phyloP scores from a whole-genome alignment of 495 filamentous ascomycete species.

The Parmelia sp. region DNA sequence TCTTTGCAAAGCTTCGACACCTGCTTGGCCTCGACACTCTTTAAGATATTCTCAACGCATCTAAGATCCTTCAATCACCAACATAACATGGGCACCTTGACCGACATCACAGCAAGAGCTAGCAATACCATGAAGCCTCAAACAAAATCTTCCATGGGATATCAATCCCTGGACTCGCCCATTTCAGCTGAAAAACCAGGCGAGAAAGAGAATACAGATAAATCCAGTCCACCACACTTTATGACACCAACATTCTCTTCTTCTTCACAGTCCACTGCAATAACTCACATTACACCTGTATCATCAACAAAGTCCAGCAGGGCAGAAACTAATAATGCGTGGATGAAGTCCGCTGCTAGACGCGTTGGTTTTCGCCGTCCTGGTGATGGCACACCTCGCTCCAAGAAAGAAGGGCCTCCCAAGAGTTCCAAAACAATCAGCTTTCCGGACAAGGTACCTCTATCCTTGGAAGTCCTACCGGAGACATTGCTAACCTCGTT shows the following conservation, averaged over 20 bases:
- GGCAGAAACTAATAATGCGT: conserved; percentile 9
- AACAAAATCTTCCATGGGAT: conserved; percentile 19
- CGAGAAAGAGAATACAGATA: conserved; percentile 19
- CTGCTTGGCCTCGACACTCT: not conserved
- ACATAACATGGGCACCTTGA: conserved; percentile 24
- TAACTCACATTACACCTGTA: conserved; percentile 13
- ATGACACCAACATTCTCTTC: conserved; percentile 29
- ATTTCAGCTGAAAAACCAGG: conserved; percentile 4
- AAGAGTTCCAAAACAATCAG: conserved; percentile 11
- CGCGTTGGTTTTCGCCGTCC: conserved; percentile 24
- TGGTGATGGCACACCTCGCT: conserved; percentile 22
- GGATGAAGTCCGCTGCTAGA: conserved; percentile 23
- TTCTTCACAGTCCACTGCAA: conserved; percentile 15
- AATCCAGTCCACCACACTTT: conserved; percentile 23
- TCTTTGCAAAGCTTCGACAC: not conserved
- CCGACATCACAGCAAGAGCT: conserved; percentile 25
- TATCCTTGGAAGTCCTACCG: not conserved
- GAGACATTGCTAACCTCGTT: conserved; percentile 1
- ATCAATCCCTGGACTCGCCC: conserved; percentile 15
- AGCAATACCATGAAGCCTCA: conserved; percentile 21
- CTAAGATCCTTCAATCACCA: not conserved
- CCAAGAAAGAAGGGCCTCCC: conserved; percentile 21
- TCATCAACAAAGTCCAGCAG: conserved; percentile 12
- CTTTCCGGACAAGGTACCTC: conserved; percentile 26
- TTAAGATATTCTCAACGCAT: not conserved